These are phyloP conservation scores for Botrytis paeoniae DNA, from an alignment of 2,329 filamentous ascomycete species.

Conservation along the genomic window DNA sequence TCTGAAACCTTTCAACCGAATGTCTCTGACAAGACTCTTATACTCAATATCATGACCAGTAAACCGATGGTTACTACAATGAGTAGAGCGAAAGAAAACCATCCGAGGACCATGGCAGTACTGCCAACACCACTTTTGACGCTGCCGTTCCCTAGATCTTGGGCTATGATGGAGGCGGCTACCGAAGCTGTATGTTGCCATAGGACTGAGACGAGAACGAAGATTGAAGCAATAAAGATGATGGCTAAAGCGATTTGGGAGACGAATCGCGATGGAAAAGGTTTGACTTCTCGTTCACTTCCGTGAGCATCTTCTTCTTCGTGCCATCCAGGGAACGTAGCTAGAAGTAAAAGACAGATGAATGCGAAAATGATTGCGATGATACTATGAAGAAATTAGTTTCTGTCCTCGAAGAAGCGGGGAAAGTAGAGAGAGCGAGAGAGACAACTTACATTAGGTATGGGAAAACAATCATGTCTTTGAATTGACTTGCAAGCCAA, in stretches of 20 bases:
- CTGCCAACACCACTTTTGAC: constrained; percentile 87
- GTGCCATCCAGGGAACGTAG: constrained; percentile 97
- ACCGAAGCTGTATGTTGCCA: constrained; percentile 97
- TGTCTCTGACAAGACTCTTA: constrained; percentile 68
- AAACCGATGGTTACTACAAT: constrained; percentile 95
- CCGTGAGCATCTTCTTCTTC: constrained; percentile 80
- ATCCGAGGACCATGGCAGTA: constrained; percentile 92
- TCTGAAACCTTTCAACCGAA: constrained; percentile 30
- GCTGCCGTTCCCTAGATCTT: constrained; percentile 87
- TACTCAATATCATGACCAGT: constrained; percentile 94
- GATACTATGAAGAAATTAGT: constrained; percentile 57
- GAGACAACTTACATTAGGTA: constrained; percentile 76
- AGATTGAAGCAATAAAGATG: constrained; percentile 75
- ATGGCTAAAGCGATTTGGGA: constrained; percentile 91
- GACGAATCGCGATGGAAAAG: constrained; percentile 87
- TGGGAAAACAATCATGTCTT: constrained; percentile 97
- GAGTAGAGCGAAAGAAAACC: constrained; percentile 91
- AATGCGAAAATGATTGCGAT: constrained; percentile 97
- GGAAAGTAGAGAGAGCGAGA: neutral
- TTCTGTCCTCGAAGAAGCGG: neutral
- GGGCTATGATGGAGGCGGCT: constrained; percentile 86
- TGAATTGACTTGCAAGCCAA: constrained; percentile 96
- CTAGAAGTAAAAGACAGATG: constrained; percentile 88
- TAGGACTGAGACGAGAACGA: constrained; percentile 70
- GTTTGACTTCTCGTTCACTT: constrained; percentile 86